Evolutionary conservation across 2,329 filamentous ascomycete species (phyloP), one percentile per base, ranked within the genome.

Genomic region (Aspergillus cejpii): DNA sequence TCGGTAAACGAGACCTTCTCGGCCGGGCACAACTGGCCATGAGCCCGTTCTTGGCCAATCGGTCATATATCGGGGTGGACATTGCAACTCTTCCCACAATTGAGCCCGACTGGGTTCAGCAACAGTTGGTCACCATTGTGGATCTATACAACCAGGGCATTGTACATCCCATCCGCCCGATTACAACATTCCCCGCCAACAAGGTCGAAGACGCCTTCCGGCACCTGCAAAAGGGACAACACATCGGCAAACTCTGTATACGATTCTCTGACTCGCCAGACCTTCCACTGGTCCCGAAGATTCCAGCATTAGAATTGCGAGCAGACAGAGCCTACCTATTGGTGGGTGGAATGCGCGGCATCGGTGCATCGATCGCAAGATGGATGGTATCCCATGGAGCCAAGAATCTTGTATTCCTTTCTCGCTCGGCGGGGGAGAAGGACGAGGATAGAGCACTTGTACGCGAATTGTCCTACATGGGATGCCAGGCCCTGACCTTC

Each of bases 181-280:
- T 48, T 5, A 45, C 39, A 2, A 38, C 40, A 1, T 58, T n/a
- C 43, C 48, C 3, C 61, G 63, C 31, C 0, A 17, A 33, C 39
- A 1, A 66, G 1, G 45, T 70, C 1, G 47, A 60, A 11, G 57
- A 65, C 5, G 69, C 69, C 0, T 71, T 74, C 47, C 53, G 66
- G 0, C 55, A 50, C 17, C 64, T 75, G 60, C 67, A 73, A 43
- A 56, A 54, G 1, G 70, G 67, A 1, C 52, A 55, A 1, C 69
- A 74, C 45, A 69, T 68, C 14, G 72, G 71, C 2, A 74, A 74
- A 44, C 62, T 74, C 17, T 64, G 74, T 1, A 19, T 54, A 2
- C 34, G 42, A 2, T 39, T 48, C 7, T 14, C 36, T 2, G 14
- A 40, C n/a, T n/a, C n/a, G 2, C 29, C 38, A 3, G 29, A 40